Base-by-base conservation (phyloP, 805 yeast genomes). In the Sungouiella blattae region DNA sequence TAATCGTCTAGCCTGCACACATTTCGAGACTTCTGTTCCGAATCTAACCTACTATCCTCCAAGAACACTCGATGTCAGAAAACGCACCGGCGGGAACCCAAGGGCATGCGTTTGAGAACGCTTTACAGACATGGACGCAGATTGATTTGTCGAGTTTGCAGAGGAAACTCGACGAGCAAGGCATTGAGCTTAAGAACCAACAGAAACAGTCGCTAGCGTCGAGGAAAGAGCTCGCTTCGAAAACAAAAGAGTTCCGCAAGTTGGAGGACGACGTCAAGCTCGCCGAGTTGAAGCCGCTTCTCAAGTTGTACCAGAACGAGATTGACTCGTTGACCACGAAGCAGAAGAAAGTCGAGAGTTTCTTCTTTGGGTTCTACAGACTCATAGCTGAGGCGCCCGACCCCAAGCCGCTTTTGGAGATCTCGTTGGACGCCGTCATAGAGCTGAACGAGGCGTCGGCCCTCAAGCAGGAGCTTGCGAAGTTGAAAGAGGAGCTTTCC, bases 381-480 rank as follows among this genome's bases (percentile, higher is more conserved):
- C 68, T 78, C 11, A 63, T 91, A 4, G 86, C 88, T 4, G 96
- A 89, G 56, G 89, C 94, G 0, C 97, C 97, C 0, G 97, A 91
- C 62, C 98, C 98, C 1, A 77, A 73, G 42, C 94, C 95, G 4
- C 58, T 89, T 27, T 62, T 91, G 39, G 84, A 83, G 47, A 72
- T 78, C 25, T 77, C 89, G 1, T 54, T 84, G 18, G 86, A 80
- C 32, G 75, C 86, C 4, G 76, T 83, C 6, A 58, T 71, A 3
- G 72, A 75, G 13, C 66, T 72, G 1, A 65, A 72, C 14, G 87
- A 84, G 34, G 62, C 73, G 5, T 72, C 69, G 3, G 58, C 59
- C 7, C 58, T 84, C 32, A 70, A 71, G 39, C 61, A 64, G 16
- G 85, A 84, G 55, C 52, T 75, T 29, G 54, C 56, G 4, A 51